Percentiles rank a stretch among this genome's conserved stretches.
Conservation (phyloP, 352 stramenopile species). For the Phytophthora ramorum region DNA sequence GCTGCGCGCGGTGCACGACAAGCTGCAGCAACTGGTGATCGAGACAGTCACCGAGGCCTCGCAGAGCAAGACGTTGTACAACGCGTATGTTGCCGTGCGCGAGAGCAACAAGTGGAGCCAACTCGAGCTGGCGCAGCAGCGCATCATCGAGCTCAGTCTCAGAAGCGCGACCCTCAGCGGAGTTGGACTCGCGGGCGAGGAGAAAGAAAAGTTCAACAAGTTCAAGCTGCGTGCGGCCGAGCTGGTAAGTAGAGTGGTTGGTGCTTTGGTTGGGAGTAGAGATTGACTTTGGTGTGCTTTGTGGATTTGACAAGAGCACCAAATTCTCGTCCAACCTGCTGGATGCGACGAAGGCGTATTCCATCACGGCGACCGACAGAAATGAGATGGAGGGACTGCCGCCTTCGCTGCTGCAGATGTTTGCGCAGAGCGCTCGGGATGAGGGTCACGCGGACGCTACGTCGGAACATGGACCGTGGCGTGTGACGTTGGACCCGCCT, state of each 20-base stretch:
- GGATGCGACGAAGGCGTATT: conserved; percentile 96
- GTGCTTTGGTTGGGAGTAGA: neutral
- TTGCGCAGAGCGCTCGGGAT: conserved; percentile 86
- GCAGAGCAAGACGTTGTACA: conserved; percentile 94
- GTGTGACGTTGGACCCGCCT: conserved; percentile 95
- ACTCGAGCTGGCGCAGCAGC: conserved; percentile 70
- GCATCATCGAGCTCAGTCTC: conserved; percentile 92
- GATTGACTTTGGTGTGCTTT: conserved; percentile 6
- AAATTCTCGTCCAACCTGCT: conserved; percentile 98
- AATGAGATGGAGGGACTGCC: conserved; percentile 92
- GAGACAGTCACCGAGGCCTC: conserved; percentile 91
- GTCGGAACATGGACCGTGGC: conserved; percentile 91
- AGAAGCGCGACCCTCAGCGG: conserved; percentile 91
- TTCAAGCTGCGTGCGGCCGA: conserved; percentile 94
- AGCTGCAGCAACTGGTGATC: conserved; percentile 94
- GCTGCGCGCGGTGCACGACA: conserved; percentile 93
- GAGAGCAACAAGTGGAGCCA: conserved; percentile 62
- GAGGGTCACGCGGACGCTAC: conserved; percentile 73
- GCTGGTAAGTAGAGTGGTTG: conserved; percentile 52
- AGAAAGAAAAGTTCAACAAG: conserved; percentile 96
- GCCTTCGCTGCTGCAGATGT: conserved; percentile 91
- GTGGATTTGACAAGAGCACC: conserved; percentile 66
- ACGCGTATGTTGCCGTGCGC: conserved; percentile 88
- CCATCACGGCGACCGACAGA: conserved; percentile 88
- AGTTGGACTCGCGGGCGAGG: conserved; percentile 92